Conservation (phyloP, 768 basidiomycete species). For the Lentinula detonsa region DNA sequence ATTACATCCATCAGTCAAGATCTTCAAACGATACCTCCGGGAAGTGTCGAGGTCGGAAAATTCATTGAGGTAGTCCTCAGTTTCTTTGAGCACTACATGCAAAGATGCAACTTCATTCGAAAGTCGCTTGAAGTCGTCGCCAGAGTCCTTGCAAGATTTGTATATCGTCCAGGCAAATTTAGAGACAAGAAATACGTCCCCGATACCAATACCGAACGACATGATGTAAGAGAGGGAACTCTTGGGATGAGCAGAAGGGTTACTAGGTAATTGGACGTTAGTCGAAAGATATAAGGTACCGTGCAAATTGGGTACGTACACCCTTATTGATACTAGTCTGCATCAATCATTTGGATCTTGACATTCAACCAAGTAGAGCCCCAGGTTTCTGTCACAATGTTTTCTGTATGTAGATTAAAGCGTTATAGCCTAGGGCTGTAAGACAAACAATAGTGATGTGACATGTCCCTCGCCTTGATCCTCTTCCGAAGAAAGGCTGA, state of each 20-base stretch:
- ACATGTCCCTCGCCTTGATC: too few species aligned
- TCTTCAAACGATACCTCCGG: slow-evolving; percentile 8
- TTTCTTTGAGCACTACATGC: slow-evolving; percentile 8
- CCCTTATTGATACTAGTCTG: background rate
- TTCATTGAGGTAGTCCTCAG: slow-evolving; percentile 1
- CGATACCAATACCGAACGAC: slow-evolving; percentile 7
- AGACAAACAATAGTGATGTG: too few species aligned
- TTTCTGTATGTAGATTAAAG: too few species aligned
- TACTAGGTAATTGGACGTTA: too few species aligned
- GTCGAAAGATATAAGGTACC: background rate
- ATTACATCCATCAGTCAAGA: slow-evolving; percentile 6
- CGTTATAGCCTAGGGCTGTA: too few species aligned
- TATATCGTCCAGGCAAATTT: slow-evolving; percentile 8
- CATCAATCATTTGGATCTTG: background rate
- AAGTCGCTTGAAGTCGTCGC: slow-evolving; percentile 3
- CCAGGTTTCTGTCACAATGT: too few species aligned
- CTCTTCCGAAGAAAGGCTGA: too few species aligned
- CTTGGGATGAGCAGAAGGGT: background rate
- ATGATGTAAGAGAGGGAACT: background rate
- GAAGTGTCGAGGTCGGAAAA: slow-evolving; percentile 7
- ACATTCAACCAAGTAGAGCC: too few species aligned
- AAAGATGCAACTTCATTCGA: slow-evolving; percentile 6
- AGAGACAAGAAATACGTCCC: slow-evolving; percentile 4
- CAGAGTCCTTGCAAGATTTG: slow-evolving; percentile 7
- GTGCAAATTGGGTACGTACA: too few species aligned